A percentile compares a stretch with the other conserved stretches of the same genome.
These are phyloP conservation scores for Daldinia eschscholtzii DNA, from an alignment of 2,329 filamentous ascomycete species.

Conservation along the genomic window DNA sequence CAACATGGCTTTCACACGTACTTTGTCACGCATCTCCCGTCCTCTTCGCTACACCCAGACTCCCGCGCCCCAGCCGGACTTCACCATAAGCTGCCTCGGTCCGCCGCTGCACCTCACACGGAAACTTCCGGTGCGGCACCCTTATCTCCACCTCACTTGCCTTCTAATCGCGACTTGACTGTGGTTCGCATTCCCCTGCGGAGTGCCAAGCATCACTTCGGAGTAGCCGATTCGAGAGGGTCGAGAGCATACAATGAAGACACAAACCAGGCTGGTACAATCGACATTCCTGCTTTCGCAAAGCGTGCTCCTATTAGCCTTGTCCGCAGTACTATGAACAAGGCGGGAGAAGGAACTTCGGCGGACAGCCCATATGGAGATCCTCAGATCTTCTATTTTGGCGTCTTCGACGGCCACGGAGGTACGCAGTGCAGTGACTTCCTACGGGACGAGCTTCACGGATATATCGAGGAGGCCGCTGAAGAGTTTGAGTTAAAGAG, in stretches of 20 bases:
- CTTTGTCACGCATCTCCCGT: slow-evolving; percentile 95
- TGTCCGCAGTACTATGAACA: slow-evolving; percentile 59
- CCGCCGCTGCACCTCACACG: slow-evolving; percentile 84
- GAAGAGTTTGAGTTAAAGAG: slow-evolving; percentile 81
- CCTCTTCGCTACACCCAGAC: slow-evolving; percentile 92
- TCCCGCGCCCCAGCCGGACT: slow-evolving; percentile 72
- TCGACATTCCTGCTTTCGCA: slow-evolving; percentile 93
- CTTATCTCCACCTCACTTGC: slow-evolving; percentile 70
- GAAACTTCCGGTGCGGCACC: slow-evolving; percentile 66
- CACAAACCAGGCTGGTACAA: slow-evolving; percentile 91
- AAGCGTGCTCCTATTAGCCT: slow-evolving; percentile 79
- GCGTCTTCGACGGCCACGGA: slow-evolving; percentile 95
- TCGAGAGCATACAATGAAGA: slow-evolving; percentile 93
- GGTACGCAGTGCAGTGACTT: slow-evolving; percentile 91
- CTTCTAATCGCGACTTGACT: slow-evolving; percentile 80
- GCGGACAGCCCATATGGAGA: slow-evolving; percentile 86
- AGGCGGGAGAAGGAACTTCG: slow-evolving; percentile 71
- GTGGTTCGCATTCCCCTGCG: slow-evolving; percentile 94
- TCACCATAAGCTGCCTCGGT: slow-evolving; percentile 87
- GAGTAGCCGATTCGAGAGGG: slow-evolving; percentile 81
- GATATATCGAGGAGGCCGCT: slow-evolving; percentile 87
- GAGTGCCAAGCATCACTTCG: slow-evolving; percentile 96
- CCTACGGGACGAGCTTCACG: slow-evolving; percentile 84
- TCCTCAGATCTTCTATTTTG: slow-evolving; percentile 98
- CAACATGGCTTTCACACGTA: slow-evolving; percentile 86